phyloP scores from a whole-genome alignment of 2,329 filamentous ascomycete genomes.

The Fusarium heterosporum region DNA sequence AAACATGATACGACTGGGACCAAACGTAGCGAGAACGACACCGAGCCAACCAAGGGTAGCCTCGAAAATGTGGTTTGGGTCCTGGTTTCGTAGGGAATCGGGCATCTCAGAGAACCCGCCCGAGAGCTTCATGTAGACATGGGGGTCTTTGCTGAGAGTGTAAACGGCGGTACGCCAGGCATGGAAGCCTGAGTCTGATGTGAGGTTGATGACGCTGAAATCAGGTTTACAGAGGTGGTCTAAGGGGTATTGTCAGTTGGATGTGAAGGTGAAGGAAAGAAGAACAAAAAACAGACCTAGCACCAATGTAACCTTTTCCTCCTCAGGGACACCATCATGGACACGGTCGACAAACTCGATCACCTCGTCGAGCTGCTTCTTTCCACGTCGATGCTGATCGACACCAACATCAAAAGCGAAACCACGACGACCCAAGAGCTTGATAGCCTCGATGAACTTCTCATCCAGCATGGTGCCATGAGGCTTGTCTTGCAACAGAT shows the following conservation, averaged over 20 bases:
- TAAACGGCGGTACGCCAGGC: conserved; percentile 78
- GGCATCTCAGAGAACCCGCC: conserved; percentile 86
- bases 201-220: conserved; percentile 70
- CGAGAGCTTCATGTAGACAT: conserved; percentile 91
- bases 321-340: conserved; percentile 69
- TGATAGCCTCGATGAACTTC: conserved; percentile 73
- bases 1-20: conserved; percentile 82
- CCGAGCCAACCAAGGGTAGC: conserved; percentile 77
- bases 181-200: conserved; percentile 68
- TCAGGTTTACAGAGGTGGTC: conserved; percentile 94
- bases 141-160: conserved; percentile 71
- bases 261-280: background rate
- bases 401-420: conserved; percentile 86
- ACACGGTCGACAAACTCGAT: conserved; percentile 76
- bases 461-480: conserved; percentile 71
- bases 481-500: conserved; percentile 83
- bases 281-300: conserved; percentile 68
- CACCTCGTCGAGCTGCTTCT: conserved; percentile 78
- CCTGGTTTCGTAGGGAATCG: conserved; percentile 60
- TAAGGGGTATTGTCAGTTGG: conserved; percentile 51
- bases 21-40: conserved; percentile 78
- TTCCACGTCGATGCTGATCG: conserved; percentile 81
- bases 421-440: conserved; percentile 71
- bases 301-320: conserved; percentile 73
- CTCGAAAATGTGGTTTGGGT: conserved; percentile 69